Evolutionary conservation across 305 asterid genomes (phyloP).

Genomic region (Plantago lanceolata): DNA sequence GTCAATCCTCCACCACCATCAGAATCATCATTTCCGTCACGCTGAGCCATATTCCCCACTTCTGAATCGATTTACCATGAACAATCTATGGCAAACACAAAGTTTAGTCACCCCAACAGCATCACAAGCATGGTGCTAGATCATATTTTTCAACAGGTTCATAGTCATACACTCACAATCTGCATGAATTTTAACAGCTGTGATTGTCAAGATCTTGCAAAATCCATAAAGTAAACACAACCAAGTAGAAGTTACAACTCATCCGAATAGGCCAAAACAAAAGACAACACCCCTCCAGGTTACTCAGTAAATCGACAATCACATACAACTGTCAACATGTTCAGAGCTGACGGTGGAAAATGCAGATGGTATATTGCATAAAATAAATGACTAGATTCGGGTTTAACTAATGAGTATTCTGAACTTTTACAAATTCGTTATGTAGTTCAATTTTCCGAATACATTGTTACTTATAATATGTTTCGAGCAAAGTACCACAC

Average conservation of each 20-base stretch:
- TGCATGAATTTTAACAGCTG: conserved; percentile 33
- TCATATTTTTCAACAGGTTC: conserved; percentile 23
- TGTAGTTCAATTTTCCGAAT: neutral
- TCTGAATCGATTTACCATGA: conserved; percentile 44
- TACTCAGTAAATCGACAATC: neutral
- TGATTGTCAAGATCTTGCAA: conserved; percentile 5
- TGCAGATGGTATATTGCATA: neutral
- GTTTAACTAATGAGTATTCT: neutral
- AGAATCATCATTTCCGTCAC: conserved; percentile 49
- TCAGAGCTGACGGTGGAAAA: neutral
- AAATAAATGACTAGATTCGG: neutral
- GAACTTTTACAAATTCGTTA: neutral
- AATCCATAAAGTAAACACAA: conserved; percentile 10
- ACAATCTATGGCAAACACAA: conserved; percentile 30
- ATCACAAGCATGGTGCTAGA: conserved; percentile 24
- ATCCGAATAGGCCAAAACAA: neutral
- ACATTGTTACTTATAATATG: neutral
- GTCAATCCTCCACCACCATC: conserved; percentile 40
- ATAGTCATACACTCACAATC: conserved; percentile 24
- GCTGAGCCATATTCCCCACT: conserved; percentile 42
- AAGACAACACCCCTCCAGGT: neutral
- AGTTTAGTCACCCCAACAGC: conserved; percentile 19
- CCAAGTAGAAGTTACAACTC: conserved; percentile 7
- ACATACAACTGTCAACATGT: neutral
- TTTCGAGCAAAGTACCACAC: too few species aligned